A percentile compares a stretch with the other conserved stretches of the same genome.
These are phyloP conservation scores for Clitopilus hobsonii DNA, from an alignment of 768 basidiomycete genomes.

Conservation along the genomic window DNA sequence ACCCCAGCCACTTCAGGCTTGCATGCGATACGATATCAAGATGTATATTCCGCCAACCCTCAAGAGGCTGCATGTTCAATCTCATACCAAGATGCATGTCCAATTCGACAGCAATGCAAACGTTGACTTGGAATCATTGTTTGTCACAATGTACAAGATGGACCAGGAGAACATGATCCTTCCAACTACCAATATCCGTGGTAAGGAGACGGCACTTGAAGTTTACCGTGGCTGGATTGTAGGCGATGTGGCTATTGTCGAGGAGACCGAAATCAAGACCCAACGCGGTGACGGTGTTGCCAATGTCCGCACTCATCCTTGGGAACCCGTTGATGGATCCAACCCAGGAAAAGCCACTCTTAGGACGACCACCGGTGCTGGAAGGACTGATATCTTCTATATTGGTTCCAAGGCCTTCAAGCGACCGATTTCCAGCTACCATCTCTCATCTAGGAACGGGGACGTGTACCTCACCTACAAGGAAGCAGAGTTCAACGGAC, in stretches of 20 bases:
- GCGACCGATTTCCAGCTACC: conserved; percentile 42
- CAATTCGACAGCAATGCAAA: conserved; percentile 41
- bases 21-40: conserved; percentile 53
- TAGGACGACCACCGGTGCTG: conserved; percentile 47
- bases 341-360: conserved; percentile 32
- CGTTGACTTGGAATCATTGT: conserved; percentile 38
- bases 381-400: conserved; percentile 47
- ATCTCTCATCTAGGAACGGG: conserved; percentile 44
- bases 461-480: conserved; percentile 55
- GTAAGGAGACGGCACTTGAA: conserved; percentile 37
- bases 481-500: conserved; percentile 45
- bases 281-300: conserved; percentile 46
- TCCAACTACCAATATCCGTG: conserved; percentile 33
- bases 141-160: conserved; percentile 35
- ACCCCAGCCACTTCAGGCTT: conserved; percentile 25
- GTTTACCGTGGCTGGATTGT: conserved; percentile 54
- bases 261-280: conserved; percentile 36
- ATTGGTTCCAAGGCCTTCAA: conserved; percentile 31
- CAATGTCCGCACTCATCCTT: conserved; percentile 44
- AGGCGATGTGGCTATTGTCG: conserved; percentile 47
- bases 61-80: conserved; percentile 40
- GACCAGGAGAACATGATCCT: conserved; percentile 41
- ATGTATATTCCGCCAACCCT: conserved; percentile 46
- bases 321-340: conserved; percentile 23
- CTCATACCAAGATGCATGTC: conserved; percentile 42